Percentiles rank a stretch among this genome's conserved stretches.
Conservation (phyloP, 2,329 filamentous ascomycete genomes). For the Annulohypoxylon truncatum region DNA sequence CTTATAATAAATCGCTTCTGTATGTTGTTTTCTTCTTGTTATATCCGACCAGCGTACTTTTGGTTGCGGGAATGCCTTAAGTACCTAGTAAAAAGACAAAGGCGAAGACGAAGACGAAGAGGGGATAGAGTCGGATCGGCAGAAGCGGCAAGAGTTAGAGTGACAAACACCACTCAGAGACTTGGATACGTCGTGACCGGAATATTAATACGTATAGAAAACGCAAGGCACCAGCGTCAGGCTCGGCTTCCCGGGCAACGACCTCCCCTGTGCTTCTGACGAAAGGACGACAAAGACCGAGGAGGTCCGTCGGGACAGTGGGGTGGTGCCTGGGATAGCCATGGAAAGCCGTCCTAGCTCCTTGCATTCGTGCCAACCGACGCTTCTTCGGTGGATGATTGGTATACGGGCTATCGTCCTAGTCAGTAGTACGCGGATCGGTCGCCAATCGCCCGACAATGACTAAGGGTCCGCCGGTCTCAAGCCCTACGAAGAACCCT, state of each 20-base stretch:
- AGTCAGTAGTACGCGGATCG: slow-evolving; percentile 29
- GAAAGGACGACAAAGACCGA: slow-evolving; percentile 29
- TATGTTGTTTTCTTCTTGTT: background rate
- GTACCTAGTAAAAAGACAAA: background rate
- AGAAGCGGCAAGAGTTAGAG: slow-evolving; percentile 17
- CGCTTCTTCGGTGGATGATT: background rate
- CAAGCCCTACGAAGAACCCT: slow-evolving; percentile 3
- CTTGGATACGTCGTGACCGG: slow-evolving; percentile 16
- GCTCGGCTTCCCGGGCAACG: slow-evolving; percentile 38
- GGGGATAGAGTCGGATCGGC: background rate
- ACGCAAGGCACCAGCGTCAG: slow-evolving; percentile 23
- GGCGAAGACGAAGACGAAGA: background rate
- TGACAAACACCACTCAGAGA: slow-evolving; percentile 2
- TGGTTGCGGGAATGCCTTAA: background rate
- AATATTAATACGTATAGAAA: slow-evolving; percentile 31
- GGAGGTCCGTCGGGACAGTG: slow-evolving; percentile 14
- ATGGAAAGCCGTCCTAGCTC: slow-evolving; percentile 26
- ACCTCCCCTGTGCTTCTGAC: slow-evolving; percentile 10
- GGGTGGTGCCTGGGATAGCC: slow-evolving; percentile 30
- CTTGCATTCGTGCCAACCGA: slow-evolving; percentile 21
- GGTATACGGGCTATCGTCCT: slow-evolving; percentile 24
- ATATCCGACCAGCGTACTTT: background rate
- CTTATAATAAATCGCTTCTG: slow-evolving; percentile 1
- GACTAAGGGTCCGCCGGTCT: slow-evolving; percentile 15
- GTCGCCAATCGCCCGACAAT: slow-evolving; percentile 39